Percentiles rank a stretch among this genome's conserved stretches.
Evolutionary conservation across 257 asterid genomes (phyloP).

Genomic region (Gynochthodes officinalis): DNA sequence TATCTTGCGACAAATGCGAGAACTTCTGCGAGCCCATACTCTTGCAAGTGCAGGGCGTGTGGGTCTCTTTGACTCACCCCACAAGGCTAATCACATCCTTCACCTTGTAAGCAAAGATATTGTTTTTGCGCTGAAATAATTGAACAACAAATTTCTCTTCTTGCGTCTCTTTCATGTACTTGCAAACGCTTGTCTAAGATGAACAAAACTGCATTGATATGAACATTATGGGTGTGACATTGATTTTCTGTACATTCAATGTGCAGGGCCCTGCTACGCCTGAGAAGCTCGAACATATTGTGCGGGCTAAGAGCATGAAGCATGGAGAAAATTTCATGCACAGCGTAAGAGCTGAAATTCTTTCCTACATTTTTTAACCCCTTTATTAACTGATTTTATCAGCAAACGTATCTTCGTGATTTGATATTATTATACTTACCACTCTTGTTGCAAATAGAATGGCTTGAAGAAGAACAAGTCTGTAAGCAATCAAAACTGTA

Average conservation of each 20-base stretch:
- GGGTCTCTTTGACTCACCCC: constrained; percentile 50
- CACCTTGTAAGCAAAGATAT: constrained; percentile 35
- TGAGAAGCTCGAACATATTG: constrained; percentile 65
- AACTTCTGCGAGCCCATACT: constrained; percentile 57
- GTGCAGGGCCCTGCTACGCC: constrained; percentile 83
- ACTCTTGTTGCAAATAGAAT: constrained; percentile 34
- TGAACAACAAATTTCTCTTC: not conserved
- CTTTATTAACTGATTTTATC: not conserved
- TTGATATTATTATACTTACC: not conserved
- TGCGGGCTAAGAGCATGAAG: constrained; percentile 45
- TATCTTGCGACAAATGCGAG: constrained; percentile 49
- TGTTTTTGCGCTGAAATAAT: no score
- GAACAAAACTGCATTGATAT: not conserved
- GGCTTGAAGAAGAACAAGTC: constrained; percentile 31
- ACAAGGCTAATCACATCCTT: constrained; percentile 45
- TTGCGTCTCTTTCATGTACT: not conserved
- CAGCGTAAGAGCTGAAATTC: constrained; percentile 38
- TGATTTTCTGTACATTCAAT: constrained; percentile 3
- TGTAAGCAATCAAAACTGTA: constrained; percentile 10
- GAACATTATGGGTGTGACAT: not conserved
- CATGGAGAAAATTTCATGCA: constrained; percentile 38
- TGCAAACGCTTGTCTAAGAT: not conserved
- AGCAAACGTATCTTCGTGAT: no score
- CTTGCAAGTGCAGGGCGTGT: constrained; percentile 56
- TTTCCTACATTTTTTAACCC: not conserved